Base-by-base conservation (phyloP, 192 early-diverging fungal species). In the Allomyces macrogynus region DNA sequence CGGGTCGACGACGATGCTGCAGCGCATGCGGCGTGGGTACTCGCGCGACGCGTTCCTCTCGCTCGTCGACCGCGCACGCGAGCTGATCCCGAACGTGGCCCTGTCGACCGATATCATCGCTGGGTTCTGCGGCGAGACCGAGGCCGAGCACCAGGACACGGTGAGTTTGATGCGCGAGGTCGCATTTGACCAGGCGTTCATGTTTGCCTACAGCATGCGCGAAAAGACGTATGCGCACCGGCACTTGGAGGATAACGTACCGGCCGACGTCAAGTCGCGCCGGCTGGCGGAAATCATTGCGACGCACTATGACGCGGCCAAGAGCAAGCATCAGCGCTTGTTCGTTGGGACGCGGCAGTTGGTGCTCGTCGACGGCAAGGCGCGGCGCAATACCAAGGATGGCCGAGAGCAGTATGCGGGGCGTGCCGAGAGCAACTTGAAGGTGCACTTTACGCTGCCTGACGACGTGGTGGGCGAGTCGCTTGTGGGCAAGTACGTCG, bases 161-260 rank as follows among this genome's bases (percentile, higher is more conserved):
- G 79, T 86, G 64, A 74, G 74, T 11, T 23, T 83, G 69, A 86
- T 88, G 85, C 67, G 79, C 27, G 64, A 73, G 10, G 85, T 88
- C 3, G 78, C 78, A 32, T 88, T 82, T 27, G 87, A 88, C 67
- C 80, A 76, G 65, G 87, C 87, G 0, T 88, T 83, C 62, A 88
- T 88, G 87, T 88, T 88, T 75, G 84, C 83, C 9, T 88, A 88
- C 69, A 83, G 84, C 65, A 85, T 85, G 76, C 79, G 87, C 57
- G 85, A 86, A 69, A 78, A 78, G 43, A 88, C 87, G 5, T 85
- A 86, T 62, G 87, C 87, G 5, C 85, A 85, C 65, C 80, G 87
- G 27, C 73, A 75, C 49, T 80, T 78, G 61, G 61, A 75, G 40
- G 87, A 88, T 65, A 81, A 88, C 72, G 85, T 88, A n/a, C 76